Evolutionary conservation across 768 basidiomycete species (phyloP).

Genomic region (Leccinum rimulosum): DNA sequence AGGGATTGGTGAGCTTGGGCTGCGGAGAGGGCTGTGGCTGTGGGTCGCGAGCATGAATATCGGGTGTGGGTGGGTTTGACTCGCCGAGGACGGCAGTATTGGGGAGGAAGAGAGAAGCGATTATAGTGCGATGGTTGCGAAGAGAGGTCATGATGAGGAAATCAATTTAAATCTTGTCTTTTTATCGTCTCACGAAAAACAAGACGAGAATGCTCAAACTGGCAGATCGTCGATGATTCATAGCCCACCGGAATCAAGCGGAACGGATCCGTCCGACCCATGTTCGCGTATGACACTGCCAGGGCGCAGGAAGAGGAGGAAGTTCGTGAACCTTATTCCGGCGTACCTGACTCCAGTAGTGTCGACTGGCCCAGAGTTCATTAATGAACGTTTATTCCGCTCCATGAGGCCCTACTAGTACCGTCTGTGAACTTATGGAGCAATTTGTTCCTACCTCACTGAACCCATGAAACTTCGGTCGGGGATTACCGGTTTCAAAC

Average conservation of each 20-base stretch:
- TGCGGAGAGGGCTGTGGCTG: slow-evolving; percentile 6
- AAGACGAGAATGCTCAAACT: neutral
- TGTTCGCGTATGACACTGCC: too few relatives aligned
- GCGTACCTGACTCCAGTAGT: too few relatives aligned
- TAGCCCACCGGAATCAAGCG: slow-evolving; percentile 6
- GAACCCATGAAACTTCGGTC: too few relatives aligned
- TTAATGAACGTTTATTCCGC: too few relatives aligned
- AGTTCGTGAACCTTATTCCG: too few relatives aligned
- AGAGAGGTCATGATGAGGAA: slow-evolving; percentile 57
- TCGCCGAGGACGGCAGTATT: slow-evolving; percentile 62
- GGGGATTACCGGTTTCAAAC: too few relatives aligned
- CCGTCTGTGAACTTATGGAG: too few relatives aligned
- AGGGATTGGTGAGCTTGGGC: neutral
- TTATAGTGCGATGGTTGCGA: slow-evolving; percentile 69
- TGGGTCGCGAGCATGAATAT: slow-evolving; percentile 25
- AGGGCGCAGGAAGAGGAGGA: too few relatives aligned
- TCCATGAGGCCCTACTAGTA: too few relatives aligned
- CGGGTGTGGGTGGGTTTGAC: slow-evolving; percentile 52
- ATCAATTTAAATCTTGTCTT: neutral
- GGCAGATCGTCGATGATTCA: neutral
- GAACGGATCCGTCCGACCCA: slow-evolving; percentile 10
- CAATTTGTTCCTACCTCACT: too few relatives aligned
- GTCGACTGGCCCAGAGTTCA: too few relatives aligned
- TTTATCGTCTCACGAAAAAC: neutral
- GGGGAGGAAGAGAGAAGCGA: slow-evolving; percentile 85